These are phyloP conservation scores for Phlebopus sp. DNA, from an alignment of 1,284 basidiomycete genomes.

Conservation along the genomic window DNA sequence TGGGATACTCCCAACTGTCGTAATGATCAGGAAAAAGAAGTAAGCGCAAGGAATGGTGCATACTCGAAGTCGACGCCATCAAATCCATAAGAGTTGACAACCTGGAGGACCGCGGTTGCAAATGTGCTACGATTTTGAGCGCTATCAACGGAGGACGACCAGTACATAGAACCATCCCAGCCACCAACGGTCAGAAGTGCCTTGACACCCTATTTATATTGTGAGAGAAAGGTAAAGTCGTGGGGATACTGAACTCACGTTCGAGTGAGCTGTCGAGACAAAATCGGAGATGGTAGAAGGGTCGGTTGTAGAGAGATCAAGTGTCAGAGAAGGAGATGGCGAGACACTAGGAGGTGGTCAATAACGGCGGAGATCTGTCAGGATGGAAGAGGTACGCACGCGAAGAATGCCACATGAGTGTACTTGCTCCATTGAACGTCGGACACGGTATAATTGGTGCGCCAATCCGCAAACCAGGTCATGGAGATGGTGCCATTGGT, in stretches of 20 bases:
- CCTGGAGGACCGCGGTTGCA: constrained; percentile 56
- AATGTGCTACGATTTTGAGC: constrained; percentile 62
- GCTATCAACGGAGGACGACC: constrained; percentile 71
- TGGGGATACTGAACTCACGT: constrained; percentile 38
- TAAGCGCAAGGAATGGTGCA: constrained; percentile 24
- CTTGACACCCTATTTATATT: constrained; percentile 48
- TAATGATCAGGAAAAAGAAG: not conserved
- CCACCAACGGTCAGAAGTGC: constrained; percentile 84
- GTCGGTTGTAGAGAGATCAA: constrained; percentile 35
- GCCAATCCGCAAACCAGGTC: constrained; percentile 68
- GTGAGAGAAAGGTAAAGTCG: not conserved
- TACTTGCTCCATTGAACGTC: constrained; percentile 60
- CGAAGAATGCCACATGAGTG: constrained; percentile 62
- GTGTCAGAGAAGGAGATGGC: constrained; percentile 46
- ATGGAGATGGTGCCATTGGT: constrained; percentile 38
- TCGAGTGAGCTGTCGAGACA: constrained; percentile 49
- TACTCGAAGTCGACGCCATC: constrained; percentile 89
- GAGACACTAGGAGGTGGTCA: constrained; percentile 30
- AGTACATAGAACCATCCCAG: constrained; percentile 79
- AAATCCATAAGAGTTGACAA: constrained; percentile 65
- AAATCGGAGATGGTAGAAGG: constrained; percentile 27
- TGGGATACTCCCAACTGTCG: constrained; percentile 85
- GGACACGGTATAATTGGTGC: constrained; percentile 43
- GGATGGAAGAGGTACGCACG: constrained; percentile 39
- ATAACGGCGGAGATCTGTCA: not conserved